Evolutionary conservation across 2,329 filamentous ascomycete species (phyloP), one percentile per base, ranked within the genome.

Genomic region (Aspergillus niger): DNA sequence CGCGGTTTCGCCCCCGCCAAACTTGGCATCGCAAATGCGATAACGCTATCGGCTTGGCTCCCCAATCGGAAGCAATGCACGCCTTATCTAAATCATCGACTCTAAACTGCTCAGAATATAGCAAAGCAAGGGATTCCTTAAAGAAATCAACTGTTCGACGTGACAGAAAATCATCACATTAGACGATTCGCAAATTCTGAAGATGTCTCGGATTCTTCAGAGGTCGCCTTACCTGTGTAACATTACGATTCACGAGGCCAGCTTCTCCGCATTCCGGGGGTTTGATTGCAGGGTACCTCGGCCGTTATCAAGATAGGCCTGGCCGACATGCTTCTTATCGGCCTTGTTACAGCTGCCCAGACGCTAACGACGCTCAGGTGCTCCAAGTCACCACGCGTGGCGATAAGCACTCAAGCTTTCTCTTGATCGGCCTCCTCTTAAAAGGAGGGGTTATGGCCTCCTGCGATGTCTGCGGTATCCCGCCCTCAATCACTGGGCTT

Each of bases 291-390:
- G 17, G 28, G 26, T 50, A 32, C 4, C 47, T 50, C 41, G 53
- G 53, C 53, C 43, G 41, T 47, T 55, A 55, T 55, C 53, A 32
- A 22, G 53, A 55, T 47, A 32, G 15, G 36, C 24, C 20, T 2
- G 2, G 8, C 20, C 15, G 24, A 28, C 26, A 50, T 39, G 24
- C 30, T 55, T 43, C 53, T 41, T 55, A 55, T 55, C 53, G 15
- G 53, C 22, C 41, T 36, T 30, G 5, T 32, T 47, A 30, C 39
- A 17, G 8, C 53, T 44, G 26, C 24, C 53, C 20, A 55, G 53
- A 28, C 53, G 43, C 53, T 47, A 55, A 24, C 10, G 17, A 24
- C 39, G 17, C 17, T 30, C 17, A 43, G 43, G 53, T 55, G 41
- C 43, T 41, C 22, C 32, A 10, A 47, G 5, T 24, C 53, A 47